A percentile compares a stretch with the other conserved stretches of the same genome.
Conservation (phyloP, 345 rosid genomes). For the Brassica carinata region DNA sequence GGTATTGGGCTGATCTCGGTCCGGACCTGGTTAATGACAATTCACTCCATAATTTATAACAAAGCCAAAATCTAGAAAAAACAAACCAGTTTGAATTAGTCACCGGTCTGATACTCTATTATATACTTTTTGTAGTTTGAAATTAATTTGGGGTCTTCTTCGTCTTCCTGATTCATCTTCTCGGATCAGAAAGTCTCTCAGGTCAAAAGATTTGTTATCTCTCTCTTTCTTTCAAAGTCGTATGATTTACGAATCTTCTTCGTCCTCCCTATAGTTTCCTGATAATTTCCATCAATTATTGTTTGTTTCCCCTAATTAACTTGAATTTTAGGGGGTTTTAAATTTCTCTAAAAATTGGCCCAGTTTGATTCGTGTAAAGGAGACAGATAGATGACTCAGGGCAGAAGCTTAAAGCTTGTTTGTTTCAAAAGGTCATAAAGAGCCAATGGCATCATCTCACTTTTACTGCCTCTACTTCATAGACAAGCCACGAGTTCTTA, state of each 20-base stretch:
- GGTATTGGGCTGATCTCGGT: no score
- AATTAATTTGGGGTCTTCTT: not conserved
- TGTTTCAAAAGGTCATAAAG: not conserved
- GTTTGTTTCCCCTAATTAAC: not conserved
- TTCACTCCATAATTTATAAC: not conserved
- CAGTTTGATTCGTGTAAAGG: not conserved
- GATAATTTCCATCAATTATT: not conserved
- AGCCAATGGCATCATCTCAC: slow-evolving; percentile 40
- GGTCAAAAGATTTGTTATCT: not conserved
- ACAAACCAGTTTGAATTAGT: no score
- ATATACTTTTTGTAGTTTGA: no score
- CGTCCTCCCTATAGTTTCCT: not conserved
- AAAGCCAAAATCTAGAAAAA: not conserved
- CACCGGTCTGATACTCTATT: no score
- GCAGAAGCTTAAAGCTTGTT: not conserved
- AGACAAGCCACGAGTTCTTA: slow-evolving; percentile 70
- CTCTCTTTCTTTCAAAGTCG: slow-evolving; percentile 13
- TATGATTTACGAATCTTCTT: slow-evolving; percentile 1
- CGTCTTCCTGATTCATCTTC: not conserved
- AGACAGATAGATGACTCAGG: not conserved
- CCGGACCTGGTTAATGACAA: no score
- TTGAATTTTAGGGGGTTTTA: slow-evolving; percentile 9
- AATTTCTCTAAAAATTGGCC: not conserved
- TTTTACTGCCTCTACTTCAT: slow-evolving; percentile 68
- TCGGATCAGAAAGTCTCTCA: slow-evolving; percentile 6